A percentile compares a stretch with the other conserved stretches of the same genome.
Conservation (phyloP, 768 basidiomycete species). For the Tulasnella sp. region DNA sequence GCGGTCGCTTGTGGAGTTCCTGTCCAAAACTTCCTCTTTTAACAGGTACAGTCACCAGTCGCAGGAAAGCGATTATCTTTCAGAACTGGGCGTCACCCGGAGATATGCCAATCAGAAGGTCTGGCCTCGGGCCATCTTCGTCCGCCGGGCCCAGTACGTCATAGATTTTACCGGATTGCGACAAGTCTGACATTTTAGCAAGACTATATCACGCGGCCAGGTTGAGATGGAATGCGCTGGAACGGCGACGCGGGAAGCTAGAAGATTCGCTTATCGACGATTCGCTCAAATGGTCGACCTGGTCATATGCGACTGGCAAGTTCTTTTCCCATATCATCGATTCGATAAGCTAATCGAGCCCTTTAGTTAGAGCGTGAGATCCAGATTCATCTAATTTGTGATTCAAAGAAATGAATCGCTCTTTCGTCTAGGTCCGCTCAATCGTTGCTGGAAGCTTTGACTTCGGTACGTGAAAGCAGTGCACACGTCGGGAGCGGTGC, state of each 20-base stretch:
- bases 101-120: constrained; percentile 57
- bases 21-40: neutral
- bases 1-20: neutral
- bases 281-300: constrained; percentile 68
- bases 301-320: constrained; percentile 51
- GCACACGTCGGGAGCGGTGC: neutral
- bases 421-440: constrained; percentile 45
- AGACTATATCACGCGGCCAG: constrained; percentile 67
- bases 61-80: constrained; percentile 63
- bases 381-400: neutral
- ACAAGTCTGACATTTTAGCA: neutral
- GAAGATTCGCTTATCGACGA: constrained; percentile 67
- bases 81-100: constrained; percentile 58
- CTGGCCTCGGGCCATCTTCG: constrained; percentile 66
- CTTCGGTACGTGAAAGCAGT: constrained; percentile 43
- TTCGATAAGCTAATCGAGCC: neutral
- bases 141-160: constrained; percentile 55
- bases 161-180: neutral
- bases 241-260: constrained; percentile 66
- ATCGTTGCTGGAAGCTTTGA: constrained; percentile 50
- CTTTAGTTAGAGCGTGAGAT: constrained; percentile 38
- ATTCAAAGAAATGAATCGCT: constrained; percentile 21
- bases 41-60: constrained; percentile 52
- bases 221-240: constrained; percentile 71
- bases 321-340: constrained; percentile 9